phyloP scores from a whole-genome alignment of 179 eudicot genomes.

The Gypsophila paniculata region DNA sequence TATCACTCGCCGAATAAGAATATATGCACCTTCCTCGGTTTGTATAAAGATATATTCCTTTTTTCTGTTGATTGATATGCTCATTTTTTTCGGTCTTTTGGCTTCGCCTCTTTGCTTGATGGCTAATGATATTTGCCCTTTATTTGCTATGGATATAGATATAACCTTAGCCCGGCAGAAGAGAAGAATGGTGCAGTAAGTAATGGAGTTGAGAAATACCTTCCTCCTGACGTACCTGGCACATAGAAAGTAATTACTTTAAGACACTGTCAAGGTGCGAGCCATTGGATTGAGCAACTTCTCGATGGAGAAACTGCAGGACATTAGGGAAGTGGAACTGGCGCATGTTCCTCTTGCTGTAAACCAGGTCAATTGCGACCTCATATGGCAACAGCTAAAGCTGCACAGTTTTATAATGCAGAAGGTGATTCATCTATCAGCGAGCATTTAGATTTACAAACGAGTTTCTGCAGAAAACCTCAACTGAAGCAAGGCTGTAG shows the following conservation, averaged over 20 bases:
- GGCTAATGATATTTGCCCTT: too few species aligned
- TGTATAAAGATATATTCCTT: too few species aligned
- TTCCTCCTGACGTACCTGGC: constrained; percentile 49
- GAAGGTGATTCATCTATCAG: constrained; percentile 74
- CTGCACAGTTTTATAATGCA: constrained; percentile 51
- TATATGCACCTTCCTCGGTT: too few species aligned
- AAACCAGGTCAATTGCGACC: constrained; percentile 85
- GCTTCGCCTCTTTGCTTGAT: too few species aligned
- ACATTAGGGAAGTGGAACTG: constrained; percentile 49
- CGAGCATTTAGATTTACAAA: constrained; percentile 31
- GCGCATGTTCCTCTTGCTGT: constrained; percentile 79
- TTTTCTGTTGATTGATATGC: too few species aligned
- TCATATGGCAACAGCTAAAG: constrained; percentile 60
- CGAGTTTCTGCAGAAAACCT: constrained; percentile 47
- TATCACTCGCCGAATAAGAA: too few species aligned
- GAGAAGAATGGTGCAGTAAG: constrained; percentile 51
- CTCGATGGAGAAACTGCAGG: constrained; percentile 62
- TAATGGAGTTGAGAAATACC: constrained; percentile 36
- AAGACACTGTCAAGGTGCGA: constrained; percentile 64
- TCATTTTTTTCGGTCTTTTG: too few species aligned
- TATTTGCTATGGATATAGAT: too few species aligned
- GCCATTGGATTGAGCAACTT: constrained; percentile 86
- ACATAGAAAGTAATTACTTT: constrained; percentile 78
- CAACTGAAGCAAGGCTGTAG: constrained; percentile 51
- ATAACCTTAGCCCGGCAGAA: constrained; percentile 79